These are phyloP conservation scores for Skeletonema costatum DNA, from an alignment of 108 stramenopile genomes.

Conservation along the genomic window DNA sequence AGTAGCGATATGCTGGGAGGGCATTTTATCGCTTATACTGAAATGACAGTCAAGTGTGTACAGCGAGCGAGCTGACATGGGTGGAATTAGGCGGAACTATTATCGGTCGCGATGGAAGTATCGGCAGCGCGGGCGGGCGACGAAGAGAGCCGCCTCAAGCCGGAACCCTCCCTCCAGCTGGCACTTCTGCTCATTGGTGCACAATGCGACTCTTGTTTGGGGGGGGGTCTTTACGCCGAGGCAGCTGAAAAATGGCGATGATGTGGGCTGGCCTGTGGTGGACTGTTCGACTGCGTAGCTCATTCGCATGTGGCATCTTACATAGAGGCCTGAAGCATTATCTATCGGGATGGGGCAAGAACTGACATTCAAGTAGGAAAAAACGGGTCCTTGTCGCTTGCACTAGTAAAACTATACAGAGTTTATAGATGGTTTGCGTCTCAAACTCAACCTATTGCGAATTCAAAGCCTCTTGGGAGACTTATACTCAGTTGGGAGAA, in stretches of 20 bases:
- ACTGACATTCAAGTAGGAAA: slow-evolving; percentile 66
- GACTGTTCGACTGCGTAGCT: slow-evolving; percentile 4
- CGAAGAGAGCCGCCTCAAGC: slow-evolving; percentile 50
- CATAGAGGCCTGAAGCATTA: slow-evolving; percentile 53
- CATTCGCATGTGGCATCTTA: slow-evolving; percentile 51
- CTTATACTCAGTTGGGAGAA: slow-evolving; percentile 66
- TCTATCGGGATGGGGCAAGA: slow-evolving; percentile 55
- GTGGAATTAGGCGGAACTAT: slow-evolving; percentile 57
- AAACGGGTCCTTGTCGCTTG: slow-evolving; percentile 52
- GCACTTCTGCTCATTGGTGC: slow-evolving; percentile 67
- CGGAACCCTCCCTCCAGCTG: slow-evolving; percentile 29
- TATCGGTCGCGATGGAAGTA: slow-evolving; percentile 63
- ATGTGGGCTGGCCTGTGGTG: slow-evolving; percentile 28
- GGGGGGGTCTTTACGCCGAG: slow-evolving; percentile 61
- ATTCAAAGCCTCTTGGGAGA: slow-evolving; percentile 76
- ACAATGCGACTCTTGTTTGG: slow-evolving; percentile 72
- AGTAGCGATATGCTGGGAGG: slow-evolving; percentile 38
- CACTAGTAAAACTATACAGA: slow-evolving; percentile 34
- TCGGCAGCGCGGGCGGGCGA: slow-evolving; percentile 62
- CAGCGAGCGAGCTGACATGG: slow-evolving; percentile 41
- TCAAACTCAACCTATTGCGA: slow-evolving; percentile 32
- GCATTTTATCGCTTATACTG: slow-evolving; percentile 48
- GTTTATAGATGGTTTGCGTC: slow-evolving; percentile 14
- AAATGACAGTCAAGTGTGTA: not conserved
- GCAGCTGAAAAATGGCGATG: slow-evolving; percentile 59